Evolutionary conservation across 78 protist species (phyloP), one percentile per base, ranked within the genome.

Genomic region (Fonticula alba): DNA sequence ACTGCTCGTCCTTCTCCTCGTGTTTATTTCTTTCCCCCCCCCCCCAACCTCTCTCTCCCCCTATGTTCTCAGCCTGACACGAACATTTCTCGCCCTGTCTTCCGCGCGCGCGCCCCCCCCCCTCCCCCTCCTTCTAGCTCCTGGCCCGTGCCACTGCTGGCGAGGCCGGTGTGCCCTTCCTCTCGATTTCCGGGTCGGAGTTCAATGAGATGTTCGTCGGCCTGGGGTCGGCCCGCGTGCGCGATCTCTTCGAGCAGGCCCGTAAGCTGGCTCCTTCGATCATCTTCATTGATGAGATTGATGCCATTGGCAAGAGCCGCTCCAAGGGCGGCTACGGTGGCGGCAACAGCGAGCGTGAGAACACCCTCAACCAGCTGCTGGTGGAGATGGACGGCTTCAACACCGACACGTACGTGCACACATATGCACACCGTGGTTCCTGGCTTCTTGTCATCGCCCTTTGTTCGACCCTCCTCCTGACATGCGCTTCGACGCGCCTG

Each of bases 321-420:
- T 0, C 22, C 2, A 4, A 46, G 41, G 33, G 49, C 4, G 46
- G 37, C 11, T 37, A 10, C 19, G 64, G 53, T 36, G 63, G 82
- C 0, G 71, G 80, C 43, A 71, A 83, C 63, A 83, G 78, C 68
- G 99, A 95, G 81, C 76, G 97, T 17, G 97, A 95, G 40, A 86
- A 82, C 70, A 92, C 98, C 14, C 82, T 95, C 64, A 91, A 95
- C 72, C 98, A 94, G 65, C 41, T 96, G 49, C 82, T 96, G 9
- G 95, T 86, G 13, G 98, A 93, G 76, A 88, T 96, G 92, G 99
- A 96, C 76, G 99, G 99, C 47, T 50, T 72, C 17, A 9, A 0
- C 38, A 66, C 78, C 20, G 49, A 64, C 31, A 38, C 27, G 32
- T 27, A 3, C 32, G 7, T 17, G 27, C 54, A 50, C 17, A 6